Evolutionary conservation across 768 basidiomycete species (phyloP).

Genomic region (Scleroderma bovista): DNA sequence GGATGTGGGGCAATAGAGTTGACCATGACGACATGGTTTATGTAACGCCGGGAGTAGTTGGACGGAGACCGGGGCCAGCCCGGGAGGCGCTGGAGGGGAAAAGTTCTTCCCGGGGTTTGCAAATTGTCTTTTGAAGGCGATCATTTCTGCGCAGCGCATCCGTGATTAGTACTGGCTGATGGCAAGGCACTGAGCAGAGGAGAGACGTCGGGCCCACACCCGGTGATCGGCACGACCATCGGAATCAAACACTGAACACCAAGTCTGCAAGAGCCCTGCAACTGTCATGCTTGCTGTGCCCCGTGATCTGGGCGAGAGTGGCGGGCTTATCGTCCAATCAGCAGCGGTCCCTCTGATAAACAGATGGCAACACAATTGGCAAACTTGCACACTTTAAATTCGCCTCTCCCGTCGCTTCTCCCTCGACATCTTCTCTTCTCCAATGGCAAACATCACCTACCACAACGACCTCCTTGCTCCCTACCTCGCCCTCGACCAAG

Average conservation of each 20-base stretch:
- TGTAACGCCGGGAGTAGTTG: no score
- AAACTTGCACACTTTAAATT: slow-evolving; percentile 24
- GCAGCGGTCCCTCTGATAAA: slow-evolving; percentile 13
- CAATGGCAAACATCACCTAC: slow-evolving; percentile 39
- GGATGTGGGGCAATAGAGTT: slow-evolving; percentile 16
- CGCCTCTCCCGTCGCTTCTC: slow-evolving; percentile 15
- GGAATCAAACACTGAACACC: not conserved
- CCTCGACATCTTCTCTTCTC: slow-evolving; percentile 4
- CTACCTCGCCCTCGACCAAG: slow-evolving; percentile 86
- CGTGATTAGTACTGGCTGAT: not conserved
- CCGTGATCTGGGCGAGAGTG: not conserved
- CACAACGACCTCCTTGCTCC: slow-evolving; percentile 84
- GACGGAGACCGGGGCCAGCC: no score
- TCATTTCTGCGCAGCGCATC: no score
- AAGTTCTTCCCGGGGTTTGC: no score
- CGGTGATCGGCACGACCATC: not conserved
- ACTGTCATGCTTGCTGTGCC: not conserved
- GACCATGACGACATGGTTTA: not conserved
- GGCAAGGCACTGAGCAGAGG: not conserved
- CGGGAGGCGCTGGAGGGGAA: no score
- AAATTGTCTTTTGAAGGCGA: no score
- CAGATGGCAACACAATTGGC: slow-evolving; percentile 20
- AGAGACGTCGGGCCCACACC: not conserved
- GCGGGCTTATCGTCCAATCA: slow-evolving; percentile 29
- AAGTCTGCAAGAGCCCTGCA: no score